Evolutionary conservation across 2,329 filamentous ascomycete species (phyloP).

Genomic region (Paecilomyces niveus): DNA sequence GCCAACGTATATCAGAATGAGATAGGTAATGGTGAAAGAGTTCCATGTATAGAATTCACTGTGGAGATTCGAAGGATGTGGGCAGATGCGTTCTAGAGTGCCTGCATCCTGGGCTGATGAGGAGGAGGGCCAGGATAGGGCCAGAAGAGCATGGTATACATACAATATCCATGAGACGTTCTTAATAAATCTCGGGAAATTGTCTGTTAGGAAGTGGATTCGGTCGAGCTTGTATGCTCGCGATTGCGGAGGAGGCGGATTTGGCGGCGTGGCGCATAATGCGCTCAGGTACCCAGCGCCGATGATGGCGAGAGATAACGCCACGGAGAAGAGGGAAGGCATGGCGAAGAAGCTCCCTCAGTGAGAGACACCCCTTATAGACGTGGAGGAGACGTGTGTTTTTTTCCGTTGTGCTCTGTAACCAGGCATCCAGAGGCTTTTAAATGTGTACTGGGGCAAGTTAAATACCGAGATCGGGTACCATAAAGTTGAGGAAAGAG

Average conservation of each 20-base stretch:
- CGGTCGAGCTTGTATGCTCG: conserved; percentile 10
- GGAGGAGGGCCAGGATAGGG: conserved; percentile 1
- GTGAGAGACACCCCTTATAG: too few species aligned
- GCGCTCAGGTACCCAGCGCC: conserved; percentile 10
- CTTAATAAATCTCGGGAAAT: conserved; percentile 3
- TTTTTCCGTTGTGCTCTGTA: background rate
- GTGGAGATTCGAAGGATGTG: conserved; percentile 9
- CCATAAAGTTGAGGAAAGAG: too few species aligned
- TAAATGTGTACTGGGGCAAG: too few species aligned
- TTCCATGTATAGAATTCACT: conserved; percentile 19
- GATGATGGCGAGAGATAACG: conserved; percentile 10
- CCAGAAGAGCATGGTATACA: conserved; percentile 15
- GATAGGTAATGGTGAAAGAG: conserved; percentile 4
- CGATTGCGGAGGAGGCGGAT: conserved; percentile 6
- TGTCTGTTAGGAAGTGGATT: conserved; percentile 9
- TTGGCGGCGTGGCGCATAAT: conserved; percentile 16
- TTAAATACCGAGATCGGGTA: too few species aligned
- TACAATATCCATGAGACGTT: conserved; percentile 3
- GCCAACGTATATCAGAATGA: conserved; percentile 15
- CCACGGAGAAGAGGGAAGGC: conserved; percentile 5
- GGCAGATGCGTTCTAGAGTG: conserved; percentile 10
- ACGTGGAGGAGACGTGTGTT: background rate
- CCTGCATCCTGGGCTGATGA: background rate
- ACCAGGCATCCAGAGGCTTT: background rate
- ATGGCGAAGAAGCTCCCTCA: conserved; percentile 4